Conservation (phyloP, 768 basidiomycete species). For the Mycena amicta region DNA sequence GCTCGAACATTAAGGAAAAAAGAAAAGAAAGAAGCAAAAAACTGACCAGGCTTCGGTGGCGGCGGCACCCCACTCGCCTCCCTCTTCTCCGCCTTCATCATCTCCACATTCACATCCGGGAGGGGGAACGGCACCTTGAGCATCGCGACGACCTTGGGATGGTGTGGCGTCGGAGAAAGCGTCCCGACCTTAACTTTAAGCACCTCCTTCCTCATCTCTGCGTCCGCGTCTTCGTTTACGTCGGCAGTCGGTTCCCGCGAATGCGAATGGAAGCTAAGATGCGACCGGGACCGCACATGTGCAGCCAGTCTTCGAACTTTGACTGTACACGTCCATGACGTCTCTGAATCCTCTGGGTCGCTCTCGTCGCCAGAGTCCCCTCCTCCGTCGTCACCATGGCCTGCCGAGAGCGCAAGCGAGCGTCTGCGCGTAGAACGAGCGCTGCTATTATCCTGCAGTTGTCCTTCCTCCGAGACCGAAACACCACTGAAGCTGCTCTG, state of each 20-base stretch:
- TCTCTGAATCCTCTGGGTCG: slow-evolving; percentile 95
- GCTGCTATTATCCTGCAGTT: slow-evolving; percentile 25
- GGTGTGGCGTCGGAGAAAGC: slow-evolving; percentile 90
- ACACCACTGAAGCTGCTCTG: slow-evolving; percentile 38
- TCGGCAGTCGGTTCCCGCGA: slow-evolving; percentile 8
- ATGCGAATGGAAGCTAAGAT: slow-evolving; percentile 7
- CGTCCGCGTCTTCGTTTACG: slow-evolving; percentile 19
- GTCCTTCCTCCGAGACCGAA: slow-evolving; percentile 33
- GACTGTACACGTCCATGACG: slow-evolving; percentile 92
- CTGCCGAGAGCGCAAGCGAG: slow-evolving; percentile 1
- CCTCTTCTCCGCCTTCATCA: slow-evolving; percentile 54
- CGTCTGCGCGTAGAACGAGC: background rate
- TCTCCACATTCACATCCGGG: slow-evolving; percentile 77
- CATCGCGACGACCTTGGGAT: slow-evolving; percentile 91
- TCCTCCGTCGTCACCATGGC: slow-evolving; percentile 11
- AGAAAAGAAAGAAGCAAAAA: background rate
- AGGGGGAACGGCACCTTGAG: slow-evolving; percentile 90
- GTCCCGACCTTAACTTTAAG: slow-evolving; percentile 74
- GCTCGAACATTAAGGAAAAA: slow-evolving; percentile 16
- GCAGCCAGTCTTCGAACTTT: slow-evolving; percentile 53
- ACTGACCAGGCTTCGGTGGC: slow-evolving; percentile 11
- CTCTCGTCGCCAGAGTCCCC: slow-evolving; percentile 75
- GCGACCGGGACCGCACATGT: slow-evolving; percentile 17
- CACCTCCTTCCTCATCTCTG: slow-evolving; percentile 32
- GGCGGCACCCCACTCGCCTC: slow-evolving; percentile 37